phyloP scores from a whole-genome alignment of 208 protist species.

The Willaertia magna region DNA sequence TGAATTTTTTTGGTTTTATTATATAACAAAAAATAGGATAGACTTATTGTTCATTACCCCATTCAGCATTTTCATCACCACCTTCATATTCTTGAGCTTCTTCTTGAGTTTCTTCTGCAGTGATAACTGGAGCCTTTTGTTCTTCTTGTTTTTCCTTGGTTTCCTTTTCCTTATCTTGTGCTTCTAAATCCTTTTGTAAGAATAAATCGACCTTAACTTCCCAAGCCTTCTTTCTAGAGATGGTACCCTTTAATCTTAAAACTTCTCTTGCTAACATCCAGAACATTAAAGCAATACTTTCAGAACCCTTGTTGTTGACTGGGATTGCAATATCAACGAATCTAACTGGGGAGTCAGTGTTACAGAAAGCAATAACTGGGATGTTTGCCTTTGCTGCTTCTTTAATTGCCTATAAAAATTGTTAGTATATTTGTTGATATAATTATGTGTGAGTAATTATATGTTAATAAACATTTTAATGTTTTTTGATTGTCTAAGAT shows the following conservation, averaged over 20 bases:
- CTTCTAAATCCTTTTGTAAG: constrained; percentile 75
- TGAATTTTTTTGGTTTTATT: no score
- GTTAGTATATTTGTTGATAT: no score
- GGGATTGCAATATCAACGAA: constrained; percentile 97
- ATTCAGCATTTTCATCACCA: background rate
- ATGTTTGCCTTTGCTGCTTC: constrained; percentile 97
- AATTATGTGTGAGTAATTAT: no score
- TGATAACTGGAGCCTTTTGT: background rate
- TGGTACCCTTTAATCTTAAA: constrained; percentile 76
- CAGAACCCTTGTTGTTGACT: constrained; percentile 84
- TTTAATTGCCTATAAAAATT: constrained; percentile 49
- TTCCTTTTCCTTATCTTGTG: background rate
- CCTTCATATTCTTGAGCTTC: background rate
- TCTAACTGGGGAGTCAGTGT: constrained; percentile 88
- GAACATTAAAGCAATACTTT: constrained; percentile 94
- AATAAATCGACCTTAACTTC: constrained; percentile 98
- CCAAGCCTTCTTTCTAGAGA: constrained; percentile 81
- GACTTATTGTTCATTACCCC: background rate
- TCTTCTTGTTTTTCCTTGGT: background rate
- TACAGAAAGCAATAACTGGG: constrained; percentile 95
- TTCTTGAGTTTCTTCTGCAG: background rate
- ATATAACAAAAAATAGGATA: no score
- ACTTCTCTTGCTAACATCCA: constrained; percentile 97
- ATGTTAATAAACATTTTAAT: no score
- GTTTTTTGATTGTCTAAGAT: no score